Evolutionary conservation across 176 grass and related monocot species (phyloP), one percentile per base, ranked within the genome.

Genomic region (Poa pratensis): DNA sequence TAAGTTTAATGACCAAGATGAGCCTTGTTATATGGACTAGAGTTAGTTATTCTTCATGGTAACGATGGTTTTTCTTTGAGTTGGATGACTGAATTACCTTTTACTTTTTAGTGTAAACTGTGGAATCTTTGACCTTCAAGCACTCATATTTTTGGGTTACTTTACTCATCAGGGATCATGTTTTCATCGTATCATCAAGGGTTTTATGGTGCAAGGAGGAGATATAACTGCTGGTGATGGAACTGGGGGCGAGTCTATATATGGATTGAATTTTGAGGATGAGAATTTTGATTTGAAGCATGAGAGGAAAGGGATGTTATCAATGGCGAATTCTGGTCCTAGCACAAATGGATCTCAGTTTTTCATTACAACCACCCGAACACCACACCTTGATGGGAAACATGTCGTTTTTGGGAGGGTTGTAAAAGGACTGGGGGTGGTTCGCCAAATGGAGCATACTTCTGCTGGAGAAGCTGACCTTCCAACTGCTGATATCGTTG

Each of bases 181-280:
- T 49, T 95, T 98, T 83, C 96, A 98, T 82, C 93, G 93, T 48
- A 90, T 94, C 9, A 53, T 98, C 57, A 95, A 95, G 82, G 93
- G 96, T 70, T 94, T 98, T 82, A 95, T 98, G 93, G 82, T 97
- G 76, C 94, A 98, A 98, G 93, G 93, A 3, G 96, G 96, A 83
- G 96, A 95, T 86, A 98, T 95, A 76, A 95, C 91, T 82, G 86
- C 87, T 35, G 96, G 89, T 69, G 96, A 95, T 83, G 93, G 96
- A 78, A 90, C 93, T 51, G 93, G 96, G 34, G 96, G 93, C 27
- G 91, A 94, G 49, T 95, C 96, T 20, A 94, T 98, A 88, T 98
- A 98, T 62, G 96, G 91, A 76, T 70, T 84, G 77, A 92, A 94
- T 61, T 98, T 98, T 87, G 93, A 88, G 19, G 96, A 98, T 75